Conservation (phyloP, 176 grass and related monocot genomes). For the Elaeis guineensis region DNA sequence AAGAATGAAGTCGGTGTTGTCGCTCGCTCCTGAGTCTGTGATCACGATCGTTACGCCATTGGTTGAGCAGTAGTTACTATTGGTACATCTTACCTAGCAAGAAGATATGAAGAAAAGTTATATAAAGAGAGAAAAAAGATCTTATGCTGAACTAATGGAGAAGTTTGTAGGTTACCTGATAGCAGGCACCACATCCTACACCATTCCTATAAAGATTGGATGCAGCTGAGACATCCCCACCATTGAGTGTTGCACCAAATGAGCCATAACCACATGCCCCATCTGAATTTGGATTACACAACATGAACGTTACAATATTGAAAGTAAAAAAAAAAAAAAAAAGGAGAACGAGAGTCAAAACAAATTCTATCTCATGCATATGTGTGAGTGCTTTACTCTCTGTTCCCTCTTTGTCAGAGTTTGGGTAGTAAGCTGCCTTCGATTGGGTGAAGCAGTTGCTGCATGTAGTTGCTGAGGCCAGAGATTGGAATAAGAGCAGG, state of each 20-base stretch:
- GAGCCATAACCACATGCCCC: slow-evolving; percentile 51
- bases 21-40: slow-evolving; percentile 23
- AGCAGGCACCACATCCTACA: slow-evolving; percentile 66
- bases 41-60: slow-evolving; percentile 37
- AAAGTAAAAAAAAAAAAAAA: neutral
- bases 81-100: slow-evolving; percentile 38
- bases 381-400: slow-evolving; percentile 24
- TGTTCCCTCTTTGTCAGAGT: slow-evolving; percentile 32
- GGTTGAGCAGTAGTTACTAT: slow-evolving; percentile 32
- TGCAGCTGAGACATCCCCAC: slow-evolving; percentile 44
- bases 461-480: slow-evolving; percentile 21
- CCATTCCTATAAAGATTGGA: slow-evolving; percentile 60
- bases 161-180: slow-evolving; percentile 33
- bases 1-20: slow-evolving; percentile 46
- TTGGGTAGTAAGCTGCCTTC: slow-evolving; percentile 60
- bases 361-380: neutral
- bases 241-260: slow-evolving; percentile 47
- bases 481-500: slow-evolving; percentile 16
- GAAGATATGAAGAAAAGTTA: too few species aligned
- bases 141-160: neutral
- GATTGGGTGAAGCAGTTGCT: slow-evolving; percentile 38
- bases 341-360: neutral
- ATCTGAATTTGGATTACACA: slow-evolving; percentile 11
- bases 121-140: too few species aligned
- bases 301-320: neutral